Evolutionary conservation across 371 early-diverging fungal species (phyloP).

Genomic region (Chytridium lagenaria): DNA sequence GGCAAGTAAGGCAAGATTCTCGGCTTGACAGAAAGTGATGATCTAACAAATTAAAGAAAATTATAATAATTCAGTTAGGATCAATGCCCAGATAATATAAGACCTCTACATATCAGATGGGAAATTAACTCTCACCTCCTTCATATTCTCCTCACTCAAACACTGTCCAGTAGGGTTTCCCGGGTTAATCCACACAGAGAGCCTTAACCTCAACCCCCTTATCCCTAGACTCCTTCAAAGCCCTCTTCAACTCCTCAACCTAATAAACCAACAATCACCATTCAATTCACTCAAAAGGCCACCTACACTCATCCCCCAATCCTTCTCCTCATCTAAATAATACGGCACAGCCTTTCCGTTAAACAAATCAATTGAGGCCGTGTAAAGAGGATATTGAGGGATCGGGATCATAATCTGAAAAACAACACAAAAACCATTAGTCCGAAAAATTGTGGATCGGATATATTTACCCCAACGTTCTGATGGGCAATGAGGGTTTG

Average conservation of each 20-base stretch:
- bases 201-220: constrained; percentile 88
- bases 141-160: constrained; percentile 80
- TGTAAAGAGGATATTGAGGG: constrained; percentile 98
- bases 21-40: constrained; percentile 82
- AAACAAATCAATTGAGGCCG: constrained; percentile 88
- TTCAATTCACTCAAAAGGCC: background rate
- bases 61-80: background rate
- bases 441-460: background rate
- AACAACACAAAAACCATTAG: background rate
- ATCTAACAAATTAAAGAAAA: constrained; percentile 50
- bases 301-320: constrained; percentile 78
- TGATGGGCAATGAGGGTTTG: constrained; percentile 78
- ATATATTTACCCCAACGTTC: constrained; percentile 74
- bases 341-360: constrained; percentile 89
- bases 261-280: too few relatives aligned
- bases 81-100: background rate
- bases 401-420: constrained; percentile 94
- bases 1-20: constrained; percentile 86
- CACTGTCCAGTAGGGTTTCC: constrained; percentile 98
- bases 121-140: constrained; percentile 50
- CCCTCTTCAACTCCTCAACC: constrained; percentile 63
- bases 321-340: constrained; percentile 82
- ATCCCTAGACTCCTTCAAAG: constrained; percentile 71
- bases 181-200: constrained; percentile 95
- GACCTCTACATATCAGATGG: too few relatives aligned